A percentile compares a stretch with the other conserved stretches of the same genome.
These are phyloP conservation scores for Colletotrichum cuscutae DNA, from an alignment of 2,329 filamentous ascomycete genomes.

Conservation along the genomic window DNA sequence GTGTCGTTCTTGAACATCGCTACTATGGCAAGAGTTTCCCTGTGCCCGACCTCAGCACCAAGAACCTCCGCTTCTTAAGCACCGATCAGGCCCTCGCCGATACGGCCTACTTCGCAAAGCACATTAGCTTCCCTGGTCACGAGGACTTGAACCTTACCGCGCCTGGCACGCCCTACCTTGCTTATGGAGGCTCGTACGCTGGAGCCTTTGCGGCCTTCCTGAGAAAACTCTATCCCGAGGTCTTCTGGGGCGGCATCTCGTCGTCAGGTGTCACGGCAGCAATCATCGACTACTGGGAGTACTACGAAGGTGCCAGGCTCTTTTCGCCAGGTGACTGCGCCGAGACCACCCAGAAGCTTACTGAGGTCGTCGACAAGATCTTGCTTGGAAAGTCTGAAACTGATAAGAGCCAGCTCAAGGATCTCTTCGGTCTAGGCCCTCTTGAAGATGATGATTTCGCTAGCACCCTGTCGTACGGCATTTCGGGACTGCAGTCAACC, in stretches of 20 bases:
- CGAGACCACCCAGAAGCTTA: conserved; percentile 67
- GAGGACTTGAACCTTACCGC: conserved; percentile 75
- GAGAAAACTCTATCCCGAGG: conserved; percentile 79
- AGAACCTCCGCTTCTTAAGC: conserved; percentile 82
- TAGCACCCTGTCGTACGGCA: conserved; percentile 50
- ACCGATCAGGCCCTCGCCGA: conserved; percentile 87
- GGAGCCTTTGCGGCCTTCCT: conserved; percentile 83
- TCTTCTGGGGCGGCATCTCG: conserved; percentile 82
- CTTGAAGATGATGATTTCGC: conserved; percentile 62
- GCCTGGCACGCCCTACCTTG: conserved; percentile 74
- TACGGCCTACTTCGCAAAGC: conserved; percentile 80
- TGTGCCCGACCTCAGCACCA: conserved; percentile 69
- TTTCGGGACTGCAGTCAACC: conserved; percentile 55
- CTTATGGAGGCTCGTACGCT: conserved; percentile 87
- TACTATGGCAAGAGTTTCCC: conserved; percentile 87
- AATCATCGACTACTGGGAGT: conserved; percentile 80
- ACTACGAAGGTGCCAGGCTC: conserved; percentile 61
- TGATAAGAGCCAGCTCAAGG: conserved; percentile 44
- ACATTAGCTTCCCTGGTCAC: conserved; percentile 77
- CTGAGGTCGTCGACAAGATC: conserved; percentile 61
- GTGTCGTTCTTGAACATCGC: conserved; percentile 85
- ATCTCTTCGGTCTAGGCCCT: conserved; percentile 57
- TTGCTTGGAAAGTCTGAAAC: conserved; percentile 54
- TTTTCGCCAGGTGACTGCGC: conserved; percentile 71
- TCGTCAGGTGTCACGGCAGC: conserved; percentile 83